Conservation (phyloP, 306 rosid genomes). For the Rosa persica region DNA sequence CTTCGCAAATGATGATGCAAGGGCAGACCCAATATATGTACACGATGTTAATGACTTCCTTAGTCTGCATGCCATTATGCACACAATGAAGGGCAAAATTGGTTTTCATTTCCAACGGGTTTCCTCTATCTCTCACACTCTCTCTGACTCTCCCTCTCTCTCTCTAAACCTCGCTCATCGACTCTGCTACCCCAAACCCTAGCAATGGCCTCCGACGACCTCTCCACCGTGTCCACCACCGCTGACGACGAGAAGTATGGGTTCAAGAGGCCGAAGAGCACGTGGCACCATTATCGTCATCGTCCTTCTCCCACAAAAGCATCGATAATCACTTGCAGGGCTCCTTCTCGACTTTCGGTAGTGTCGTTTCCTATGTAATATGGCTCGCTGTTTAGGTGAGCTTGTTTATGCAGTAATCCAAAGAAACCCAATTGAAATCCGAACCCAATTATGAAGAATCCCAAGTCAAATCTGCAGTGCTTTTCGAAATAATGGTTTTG, state of each 20-base stretch:
- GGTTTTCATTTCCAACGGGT: too few species aligned
- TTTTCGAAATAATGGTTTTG: not conserved
- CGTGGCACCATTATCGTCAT: not conserved
- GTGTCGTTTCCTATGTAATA: slow-evolving; percentile 18
- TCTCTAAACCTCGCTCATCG: not conserved
- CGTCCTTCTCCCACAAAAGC: not conserved
- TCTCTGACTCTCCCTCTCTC: not conserved
- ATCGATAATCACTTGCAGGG: slow-evolving; percentile 7
- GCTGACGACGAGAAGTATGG: slow-evolving; percentile 57
- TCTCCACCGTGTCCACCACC: slow-evolving; percentile 18
- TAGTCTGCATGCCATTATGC: too few species aligned
- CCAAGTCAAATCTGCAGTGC: too few species aligned
- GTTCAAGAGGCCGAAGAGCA: slow-evolving; percentile 62
- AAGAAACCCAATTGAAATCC: too few species aligned
- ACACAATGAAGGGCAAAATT: too few species aligned
- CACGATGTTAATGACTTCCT: too few species aligned
- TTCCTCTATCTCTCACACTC: not conserved
- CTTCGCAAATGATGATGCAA: too few species aligned
- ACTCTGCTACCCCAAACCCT: not conserved
- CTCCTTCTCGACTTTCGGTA: slow-evolving; percentile 2
- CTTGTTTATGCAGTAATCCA: too few species aligned
- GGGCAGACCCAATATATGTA: too few species aligned
- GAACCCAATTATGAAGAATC: too few species aligned
- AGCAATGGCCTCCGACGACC: slow-evolving; percentile 45
- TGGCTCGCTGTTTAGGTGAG: slow-evolving; percentile 40